phyloP scores from a whole-genome alignment of 2,329 filamentous ascomycete species.

The Ophiocordyceps robertsii region DNA sequence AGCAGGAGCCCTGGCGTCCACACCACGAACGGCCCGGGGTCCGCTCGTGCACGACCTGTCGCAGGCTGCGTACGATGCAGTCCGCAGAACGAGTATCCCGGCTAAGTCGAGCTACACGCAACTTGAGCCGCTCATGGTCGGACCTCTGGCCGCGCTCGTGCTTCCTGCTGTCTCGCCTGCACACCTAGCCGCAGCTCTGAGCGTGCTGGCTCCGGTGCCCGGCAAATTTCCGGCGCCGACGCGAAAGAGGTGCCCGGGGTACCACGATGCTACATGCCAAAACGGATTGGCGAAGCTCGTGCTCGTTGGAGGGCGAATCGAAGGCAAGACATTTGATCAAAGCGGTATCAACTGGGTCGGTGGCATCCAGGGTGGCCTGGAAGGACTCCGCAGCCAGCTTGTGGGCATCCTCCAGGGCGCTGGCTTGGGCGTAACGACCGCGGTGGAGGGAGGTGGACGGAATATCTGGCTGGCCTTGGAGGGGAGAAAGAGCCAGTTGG shows the following conservation, averaged over 20 bases:
- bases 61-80: conserved; percentile 33
- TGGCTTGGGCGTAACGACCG: conserved; percentile 61
- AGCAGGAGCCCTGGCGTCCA: conserved; percentile 18
- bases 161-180: conserved; percentile 74
- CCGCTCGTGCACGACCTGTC: conserved; percentile 39
- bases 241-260: conserved; percentile 62
- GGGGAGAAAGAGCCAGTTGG: conserved; percentile 64
- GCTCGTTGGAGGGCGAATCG: conserved; percentile 73
- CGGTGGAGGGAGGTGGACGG: conserved; percentile 69
- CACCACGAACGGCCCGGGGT: conserved; percentile 15
- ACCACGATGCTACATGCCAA: conserved; percentile 69
- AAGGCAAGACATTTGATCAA: conserved; percentile 71
- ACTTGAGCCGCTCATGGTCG: conserved; percentile 65
- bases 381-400: conserved; percentile 69
- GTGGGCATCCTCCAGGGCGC: conserved; percentile 69
- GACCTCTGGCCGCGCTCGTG: conserved; percentile 66
- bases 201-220: conserved; percentile 59
- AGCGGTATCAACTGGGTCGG: conserved; percentile 54
- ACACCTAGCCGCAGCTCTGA: conserved; percentile 70
- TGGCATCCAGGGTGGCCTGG: conserved; percentile 67
- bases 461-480: conserved; percentile 83
- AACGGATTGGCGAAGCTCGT: conserved; percentile 75
- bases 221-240: conserved; percentile 67
- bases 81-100: conserved; percentile 23
- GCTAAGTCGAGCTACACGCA: conserved; percentile 33